phyloP scores from a whole-genome alignment of 345 rosid genomes.

The Luvunga scandens region DNA sequence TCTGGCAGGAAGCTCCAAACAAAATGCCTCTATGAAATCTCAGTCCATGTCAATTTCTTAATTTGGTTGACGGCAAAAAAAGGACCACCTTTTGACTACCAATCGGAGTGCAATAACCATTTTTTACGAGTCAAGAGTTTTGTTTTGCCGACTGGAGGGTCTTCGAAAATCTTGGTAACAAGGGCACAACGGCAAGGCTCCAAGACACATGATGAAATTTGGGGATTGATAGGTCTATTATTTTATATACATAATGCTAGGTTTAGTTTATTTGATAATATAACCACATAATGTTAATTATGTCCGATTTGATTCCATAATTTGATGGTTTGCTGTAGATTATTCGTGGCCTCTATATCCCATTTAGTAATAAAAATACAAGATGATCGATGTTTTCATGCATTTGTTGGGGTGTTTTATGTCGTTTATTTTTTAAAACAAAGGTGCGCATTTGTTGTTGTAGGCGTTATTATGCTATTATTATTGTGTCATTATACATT shows the following conservation, averaged over 20 bases:
- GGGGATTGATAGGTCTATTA: neutral
- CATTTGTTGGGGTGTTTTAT: neutral
- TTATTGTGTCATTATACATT: neutral
- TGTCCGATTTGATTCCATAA: neutral
- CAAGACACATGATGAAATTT: neutral
- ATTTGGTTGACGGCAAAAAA: neutral
- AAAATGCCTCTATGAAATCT: neutral
- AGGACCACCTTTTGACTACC: neutral
- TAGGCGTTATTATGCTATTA: neutral
- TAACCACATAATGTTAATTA: neutral
- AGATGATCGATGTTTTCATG: neutral
- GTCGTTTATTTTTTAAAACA: neutral
- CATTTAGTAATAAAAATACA: neutral
- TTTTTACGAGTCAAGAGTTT: slow-evolving; percentile 1
- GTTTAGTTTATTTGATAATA: neutral
- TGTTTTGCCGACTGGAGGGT: slow-evolving; percentile 10
- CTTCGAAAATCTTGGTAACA: neutral
- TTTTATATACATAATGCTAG: neutral
- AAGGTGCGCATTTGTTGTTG: neutral
- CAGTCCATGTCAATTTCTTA: neutral
- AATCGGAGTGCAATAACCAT: too few relatives aligned
- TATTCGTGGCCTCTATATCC: neutral
- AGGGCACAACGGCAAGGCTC: slow-evolving; percentile 9
- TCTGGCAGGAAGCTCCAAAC: neutral
- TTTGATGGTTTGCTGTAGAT: slow-evolving; percentile 1